Percentiles rank a stretch among this genome's conserved stretches.
These are phyloP conservation scores for Phytophthora pistaciae DNA, from an alignment of 352 stramenopile species.

Conservation along the genomic window DNA sequence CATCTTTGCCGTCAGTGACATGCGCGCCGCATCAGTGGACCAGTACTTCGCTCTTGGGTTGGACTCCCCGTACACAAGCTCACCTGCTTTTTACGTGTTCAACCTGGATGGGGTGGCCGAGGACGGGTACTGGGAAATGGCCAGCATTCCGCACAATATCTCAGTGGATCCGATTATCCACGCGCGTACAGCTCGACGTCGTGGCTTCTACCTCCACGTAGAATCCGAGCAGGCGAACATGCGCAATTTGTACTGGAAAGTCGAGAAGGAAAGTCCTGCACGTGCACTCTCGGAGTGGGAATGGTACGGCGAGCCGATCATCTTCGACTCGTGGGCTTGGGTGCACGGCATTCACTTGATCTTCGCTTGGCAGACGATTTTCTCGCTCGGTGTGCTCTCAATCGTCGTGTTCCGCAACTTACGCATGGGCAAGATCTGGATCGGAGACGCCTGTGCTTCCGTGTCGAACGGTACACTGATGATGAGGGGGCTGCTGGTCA, in stretches of 20 bases:
- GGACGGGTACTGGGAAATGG: constrained; percentile 33
- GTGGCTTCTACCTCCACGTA: constrained; percentile 44
- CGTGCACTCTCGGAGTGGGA: constrained; percentile 29
- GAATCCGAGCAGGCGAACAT: constrained; percentile 51
- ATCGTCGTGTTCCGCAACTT: constrained; percentile 49
- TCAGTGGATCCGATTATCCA: constrained; percentile 28
- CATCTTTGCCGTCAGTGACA: constrained; percentile 40
- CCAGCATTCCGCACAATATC: constrained; percentile 18
- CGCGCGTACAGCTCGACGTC: constrained; percentile 37
- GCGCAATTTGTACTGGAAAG: constrained; percentile 32
- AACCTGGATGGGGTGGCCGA: constrained; percentile 18
- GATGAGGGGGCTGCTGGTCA: constrained; percentile 33
- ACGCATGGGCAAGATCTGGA: constrained; percentile 45
- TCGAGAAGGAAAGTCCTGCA: constrained; percentile 33
- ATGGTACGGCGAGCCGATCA: constrained; percentile 40
- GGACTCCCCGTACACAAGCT: constrained; percentile 36
- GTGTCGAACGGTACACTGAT: constrained; percentile 43
- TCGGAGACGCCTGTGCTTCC: constrained; percentile 48
- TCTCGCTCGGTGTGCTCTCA: constrained; percentile 36
- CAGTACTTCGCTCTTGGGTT: constrained; percentile 35
- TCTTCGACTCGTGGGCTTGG: constrained; percentile 59
- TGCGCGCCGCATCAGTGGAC: constrained; percentile 21
- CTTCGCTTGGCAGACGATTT: constrained; percentile 38
- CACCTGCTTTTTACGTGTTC: constrained; percentile 19
- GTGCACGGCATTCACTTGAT: constrained; percentile 46